These are phyloP conservation scores for Gossypium schwendimanii DNA, from an alignment of 441 rosid species.

Conservation along the genomic window DNA sequence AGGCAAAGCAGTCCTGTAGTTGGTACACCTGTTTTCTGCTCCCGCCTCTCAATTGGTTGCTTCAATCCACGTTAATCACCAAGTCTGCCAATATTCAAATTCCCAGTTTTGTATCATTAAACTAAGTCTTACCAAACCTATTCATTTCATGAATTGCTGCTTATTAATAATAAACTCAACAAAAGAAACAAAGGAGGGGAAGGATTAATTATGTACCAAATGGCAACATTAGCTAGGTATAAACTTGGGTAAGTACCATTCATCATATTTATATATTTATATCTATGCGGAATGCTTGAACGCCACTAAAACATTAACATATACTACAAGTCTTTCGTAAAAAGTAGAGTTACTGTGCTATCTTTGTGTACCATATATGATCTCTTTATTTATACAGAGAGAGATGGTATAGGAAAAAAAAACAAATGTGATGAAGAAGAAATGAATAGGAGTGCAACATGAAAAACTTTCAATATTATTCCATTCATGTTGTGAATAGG, in stretches of 20 bases:
- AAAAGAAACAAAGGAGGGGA: background rate
- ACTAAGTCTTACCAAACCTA: background rate
- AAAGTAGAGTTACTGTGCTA: background rate
- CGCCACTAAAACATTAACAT: background rate
- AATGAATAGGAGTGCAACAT: background rate
- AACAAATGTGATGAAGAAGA: background rate
- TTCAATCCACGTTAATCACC: slow-evolving; percentile 4
- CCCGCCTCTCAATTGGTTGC: background rate
- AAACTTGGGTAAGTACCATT: background rate
- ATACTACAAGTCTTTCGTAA: background rate
- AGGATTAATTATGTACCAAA: background rate
- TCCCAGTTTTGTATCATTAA: background rate
- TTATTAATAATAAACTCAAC: background rate
- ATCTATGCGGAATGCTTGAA: background rate
- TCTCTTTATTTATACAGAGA: background rate
- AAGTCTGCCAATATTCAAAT: background rate
- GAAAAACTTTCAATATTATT: background rate
- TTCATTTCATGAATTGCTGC: background rate
- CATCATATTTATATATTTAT: background rate
- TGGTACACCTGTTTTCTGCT: background rate
- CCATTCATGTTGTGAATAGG: background rate
- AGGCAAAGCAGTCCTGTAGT: background rate
- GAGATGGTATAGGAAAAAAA: background rate
- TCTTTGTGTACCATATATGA: background rate
- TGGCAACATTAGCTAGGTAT: background rate